Conservation (phyloP, 108 stramenopile species). For the Skeletonema grethae region DNA sequence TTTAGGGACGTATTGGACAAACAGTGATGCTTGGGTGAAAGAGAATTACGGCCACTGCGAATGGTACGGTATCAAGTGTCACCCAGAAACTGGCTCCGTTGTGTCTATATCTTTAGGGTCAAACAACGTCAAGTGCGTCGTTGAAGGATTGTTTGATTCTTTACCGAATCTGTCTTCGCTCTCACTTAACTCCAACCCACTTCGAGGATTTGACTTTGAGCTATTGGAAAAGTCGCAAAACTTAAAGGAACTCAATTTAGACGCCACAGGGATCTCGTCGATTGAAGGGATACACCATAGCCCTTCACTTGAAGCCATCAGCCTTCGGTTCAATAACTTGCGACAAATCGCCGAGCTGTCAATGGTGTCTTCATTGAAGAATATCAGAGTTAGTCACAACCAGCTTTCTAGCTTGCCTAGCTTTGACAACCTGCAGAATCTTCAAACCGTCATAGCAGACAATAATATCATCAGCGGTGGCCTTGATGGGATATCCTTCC, state of each 20-base stretch:
- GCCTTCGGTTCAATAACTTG: slow-evolving; percentile 34
- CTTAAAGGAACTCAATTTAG: slow-evolving; percentile 32
- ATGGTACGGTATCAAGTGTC: slow-evolving; percentile 28
- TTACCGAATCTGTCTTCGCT: slow-evolving; percentile 33
- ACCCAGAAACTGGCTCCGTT: slow-evolving; percentile 24
- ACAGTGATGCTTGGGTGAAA: background rate
- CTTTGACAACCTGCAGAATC: slow-evolving; percentile 30
- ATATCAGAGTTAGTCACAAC: slow-evolving; percentile 32
- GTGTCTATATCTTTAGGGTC: slow-evolving; percentile 24
- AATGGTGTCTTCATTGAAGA: slow-evolving; percentile 26
- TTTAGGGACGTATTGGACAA: background rate
- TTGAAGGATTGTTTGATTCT: slow-evolving; percentile 25
- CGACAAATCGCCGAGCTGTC: slow-evolving; percentile 40
- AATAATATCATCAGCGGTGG: slow-evolving; percentile 20
- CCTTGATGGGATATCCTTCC: slow-evolving; percentile 22
- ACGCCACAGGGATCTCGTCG: slow-evolving; percentile 24
- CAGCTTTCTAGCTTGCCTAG: slow-evolving; percentile 14
- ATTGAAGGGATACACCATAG: slow-evolving; percentile 26
- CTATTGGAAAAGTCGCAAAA: slow-evolving; percentile 19
- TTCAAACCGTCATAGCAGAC: slow-evolving; percentile 28
- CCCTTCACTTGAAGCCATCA: slow-evolving; percentile 15
- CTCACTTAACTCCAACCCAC: slow-evolving; percentile 29
- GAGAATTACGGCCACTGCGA: background rate
- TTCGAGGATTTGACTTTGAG: slow-evolving; percentile 33
- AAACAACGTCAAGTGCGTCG: slow-evolving; percentile 32